phyloP scores from a whole-genome alignment of 2,329 filamentous ascomycete species.

The Hirsutella thompsonii region DNA sequence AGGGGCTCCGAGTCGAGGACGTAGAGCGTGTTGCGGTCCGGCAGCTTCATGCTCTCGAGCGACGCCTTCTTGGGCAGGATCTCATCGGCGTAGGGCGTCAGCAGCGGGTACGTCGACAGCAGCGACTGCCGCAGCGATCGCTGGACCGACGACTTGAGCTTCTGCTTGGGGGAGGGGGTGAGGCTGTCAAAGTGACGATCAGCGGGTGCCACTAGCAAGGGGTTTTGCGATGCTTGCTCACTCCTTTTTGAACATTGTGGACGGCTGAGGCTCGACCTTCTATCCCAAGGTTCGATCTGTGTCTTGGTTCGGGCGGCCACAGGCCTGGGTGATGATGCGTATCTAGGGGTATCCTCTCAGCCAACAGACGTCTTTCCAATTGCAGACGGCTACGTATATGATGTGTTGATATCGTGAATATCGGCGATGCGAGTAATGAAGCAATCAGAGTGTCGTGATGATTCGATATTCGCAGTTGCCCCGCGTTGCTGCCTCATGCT shows the following conservation, averaged over 20 bases:
- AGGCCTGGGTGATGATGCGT: too few relatives aligned
- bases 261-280: not conserved
- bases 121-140: slow-evolving; percentile 74
- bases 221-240: slow-evolving; percentile 24
- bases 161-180: slow-evolving; percentile 68
- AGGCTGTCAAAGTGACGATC: slow-evolving; percentile 36
- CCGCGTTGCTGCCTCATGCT: too few relatives aligned
- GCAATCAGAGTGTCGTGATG: too few relatives aligned
- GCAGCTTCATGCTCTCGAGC: slow-evolving; percentile 81
- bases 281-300: not conserved
- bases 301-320: not conserved
- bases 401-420: too few relatives aligned
- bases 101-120: slow-evolving; percentile 71
- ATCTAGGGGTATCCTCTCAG: too few relatives aligned
- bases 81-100: slow-evolving; percentile 82
- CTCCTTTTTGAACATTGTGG: slow-evolving; percentile 92
- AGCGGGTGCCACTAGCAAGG: not conserved
- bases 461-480: too few relatives aligned
- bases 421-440: too few relatives aligned
- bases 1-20: slow-evolving; percentile 64
- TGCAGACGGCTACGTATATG: too few relatives aligned
- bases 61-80: slow-evolving; percentile 91
- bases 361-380: too few relatives aligned
- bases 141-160: slow-evolving; percentile 95
- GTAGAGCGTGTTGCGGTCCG: slow-evolving; percentile 83